These are phyloP conservation scores for Vinca minor DNA, from an alignment of 257 asterid species.

Conservation along the genomic window DNA sequence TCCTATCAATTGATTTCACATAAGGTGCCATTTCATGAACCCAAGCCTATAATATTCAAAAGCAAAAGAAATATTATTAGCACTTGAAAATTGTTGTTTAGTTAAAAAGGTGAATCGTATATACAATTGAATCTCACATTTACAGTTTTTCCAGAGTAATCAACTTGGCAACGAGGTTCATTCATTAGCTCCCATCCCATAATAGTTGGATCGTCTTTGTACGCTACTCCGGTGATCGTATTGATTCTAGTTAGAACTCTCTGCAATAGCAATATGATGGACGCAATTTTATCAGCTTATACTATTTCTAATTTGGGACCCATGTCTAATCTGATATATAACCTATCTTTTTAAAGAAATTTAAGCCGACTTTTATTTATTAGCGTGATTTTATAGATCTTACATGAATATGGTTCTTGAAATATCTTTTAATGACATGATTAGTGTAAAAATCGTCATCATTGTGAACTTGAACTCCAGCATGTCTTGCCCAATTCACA, in stretches of 20 bases:
- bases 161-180: slow-evolving; percentile 75
- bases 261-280: slow-evolving; percentile 25
- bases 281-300: too few species aligned
- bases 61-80: background rate
- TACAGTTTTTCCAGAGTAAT: slow-evolving; percentile 56
- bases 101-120: background rate
- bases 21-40: slow-evolving; percentile 47
- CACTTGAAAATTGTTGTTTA: background rate
- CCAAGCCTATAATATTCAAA: slow-evolving; percentile 23
- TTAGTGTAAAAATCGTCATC: slow-evolving; percentile 78
- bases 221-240: slow-evolving; percentile 37
- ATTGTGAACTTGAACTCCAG: slow-evolving; percentile 30
- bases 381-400: background rate
- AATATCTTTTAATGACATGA: slow-evolving; percentile 41
- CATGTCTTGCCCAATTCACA: slow-evolving; percentile 48
- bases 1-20: slow-evolving; percentile 38
- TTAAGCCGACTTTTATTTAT: too few species aligned
- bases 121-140: slow-evolving; percentile 37
- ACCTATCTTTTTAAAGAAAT: too few species aligned
- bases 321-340: too few species aligned
- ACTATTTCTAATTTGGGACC: too few species aligned
- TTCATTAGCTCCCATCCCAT: slow-evolving; percentile 96
- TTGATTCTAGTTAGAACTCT: slow-evolving; percentile 56
- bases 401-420: slow-evolving; percentile 62
- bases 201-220: slow-evolving; percentile 59